Conservation (phyloP, 352 stramenopile genomes). For the Globisporangium sylvaticum region DNA sequence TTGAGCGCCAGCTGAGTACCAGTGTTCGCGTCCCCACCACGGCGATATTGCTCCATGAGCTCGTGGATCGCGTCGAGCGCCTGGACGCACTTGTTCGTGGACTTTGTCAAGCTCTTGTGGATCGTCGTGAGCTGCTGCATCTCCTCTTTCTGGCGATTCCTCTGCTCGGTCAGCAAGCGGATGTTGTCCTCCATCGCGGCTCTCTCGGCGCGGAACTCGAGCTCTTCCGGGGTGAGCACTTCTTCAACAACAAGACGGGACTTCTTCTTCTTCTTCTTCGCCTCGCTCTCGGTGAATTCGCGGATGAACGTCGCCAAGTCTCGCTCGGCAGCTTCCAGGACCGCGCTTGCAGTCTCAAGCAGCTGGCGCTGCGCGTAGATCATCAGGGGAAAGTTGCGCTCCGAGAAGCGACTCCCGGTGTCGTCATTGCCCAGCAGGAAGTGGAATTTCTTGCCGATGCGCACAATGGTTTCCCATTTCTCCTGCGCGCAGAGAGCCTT, state of each 20-base stretch:
- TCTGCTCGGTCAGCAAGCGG: slow-evolving; percentile 17
- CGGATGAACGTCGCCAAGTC: slow-evolving; percentile 35
- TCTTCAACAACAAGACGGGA: slow-evolving; percentile 72
- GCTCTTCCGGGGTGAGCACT: slow-evolving; percentile 51
- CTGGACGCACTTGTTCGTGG: slow-evolving; percentile 64
- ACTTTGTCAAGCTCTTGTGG: slow-evolving; percentile 28
- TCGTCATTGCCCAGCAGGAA: slow-evolving; percentile 25
- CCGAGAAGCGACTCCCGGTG: slow-evolving; percentile 47
- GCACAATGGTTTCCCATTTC: slow-evolving; percentile 54
- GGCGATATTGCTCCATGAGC: slow-evolving; percentile 42
- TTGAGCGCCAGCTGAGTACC: not conserved
- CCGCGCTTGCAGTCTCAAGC: slow-evolving; percentile 27
- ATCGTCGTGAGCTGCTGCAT: slow-evolving; percentile 22
- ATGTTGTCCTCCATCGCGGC: slow-evolving; percentile 39
- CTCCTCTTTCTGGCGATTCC: slow-evolving; percentile 25
- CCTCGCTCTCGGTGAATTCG: slow-evolving; percentile 52
- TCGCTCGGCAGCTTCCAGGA: slow-evolving; percentile 25
- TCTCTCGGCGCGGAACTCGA: slow-evolving; percentile 46
- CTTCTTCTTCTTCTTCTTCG: slow-evolving; percentile 85
- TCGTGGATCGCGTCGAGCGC: slow-evolving; percentile 44
- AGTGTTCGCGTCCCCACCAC: slow-evolving; percentile 4
- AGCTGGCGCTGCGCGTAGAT: slow-evolving; percentile 64
- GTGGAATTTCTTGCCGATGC: slow-evolving; percentile 51
- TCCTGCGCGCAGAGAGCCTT: slow-evolving; percentile 27
- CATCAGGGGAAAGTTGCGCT: slow-evolving; percentile 51